Base-by-base conservation (phyloP, 2,329 filamentous ascomycete genomes). In the Penicillium rolfsii region DNA sequence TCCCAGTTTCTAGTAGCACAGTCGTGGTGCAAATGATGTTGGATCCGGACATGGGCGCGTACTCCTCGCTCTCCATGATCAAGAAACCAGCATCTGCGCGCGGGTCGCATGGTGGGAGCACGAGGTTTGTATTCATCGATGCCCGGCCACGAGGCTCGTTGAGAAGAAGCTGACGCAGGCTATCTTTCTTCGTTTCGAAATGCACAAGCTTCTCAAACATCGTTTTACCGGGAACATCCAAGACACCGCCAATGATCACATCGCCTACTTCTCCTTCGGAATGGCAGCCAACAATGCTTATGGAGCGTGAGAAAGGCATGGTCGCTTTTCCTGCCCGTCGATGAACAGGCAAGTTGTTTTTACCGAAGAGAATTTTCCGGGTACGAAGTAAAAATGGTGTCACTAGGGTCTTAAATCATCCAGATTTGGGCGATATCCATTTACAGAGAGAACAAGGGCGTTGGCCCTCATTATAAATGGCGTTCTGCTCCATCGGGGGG, bases 161-260 rank as follows among this genome's bases (percentile, higher is more conserved):
- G 46, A 83, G 69, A 1, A 82, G 67, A 5, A 83, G 68, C 38
- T 79, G 70, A 2, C 81, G 77, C 1, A 81, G 61, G 22, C 73
- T 58, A 56, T 82, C 80, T 6, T 76, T 70, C 33, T 81, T 70
- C 4, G 67, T 70, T 60, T 71, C 70, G 62, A 83, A 80, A 64
- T 82, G 70, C 3, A 74, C 64, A 19, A 83, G 67, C 63, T 84
- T 83, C 4, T 83, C 80, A 59, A 75, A 80, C 81, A 83, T 82
- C 19, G 78, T 82, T 35, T 76, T 76, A 11, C 76, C 67, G 2
- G 69, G 67, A 7, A 70, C 77, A 36, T 83, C 80, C 0, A 79
- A 72, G 2, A 83, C 79, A 19, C 81, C 82, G 16, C 80, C 80
- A 11, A 78, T 74, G 49, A 84, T 76, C 12, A 84, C 82, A 65